A percentile compares a stretch with the other conserved stretches of the same genome.
These are phyloP conservation scores for Odontarrhena argentea DNA, from an alignment of 345 rosid species.

Conservation along the genomic window DNA sequence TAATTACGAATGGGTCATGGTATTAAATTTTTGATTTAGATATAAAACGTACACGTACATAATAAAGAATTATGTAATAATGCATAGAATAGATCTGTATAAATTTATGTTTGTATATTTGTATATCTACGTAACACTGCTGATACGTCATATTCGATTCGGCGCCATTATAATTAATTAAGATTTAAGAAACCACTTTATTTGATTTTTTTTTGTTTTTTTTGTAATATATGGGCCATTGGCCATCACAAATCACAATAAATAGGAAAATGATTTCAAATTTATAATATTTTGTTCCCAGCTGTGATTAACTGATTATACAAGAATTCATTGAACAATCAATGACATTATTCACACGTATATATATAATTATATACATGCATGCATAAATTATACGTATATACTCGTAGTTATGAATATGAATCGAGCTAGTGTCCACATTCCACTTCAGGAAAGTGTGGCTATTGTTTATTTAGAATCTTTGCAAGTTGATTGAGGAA, in stretches of 20 bases:
- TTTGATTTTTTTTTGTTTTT: slow-evolving; percentile 3
- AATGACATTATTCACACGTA: slow-evolving; percentile 29
- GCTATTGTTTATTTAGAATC: slow-evolving; percentile 34
- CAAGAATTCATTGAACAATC: slow-evolving; percentile 26
- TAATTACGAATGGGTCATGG: slow-evolving; percentile 16
- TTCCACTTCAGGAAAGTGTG: slow-evolving; percentile 40
- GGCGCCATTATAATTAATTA: slow-evolving; percentile 35
- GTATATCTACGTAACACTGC: slow-evolving; percentile 20
- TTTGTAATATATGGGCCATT: slow-evolving; percentile 8
- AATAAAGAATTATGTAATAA: slow-evolving; percentile 19
- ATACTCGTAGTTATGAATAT: not conserved
- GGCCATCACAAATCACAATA: slow-evolving; percentile 36
- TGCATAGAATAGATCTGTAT: not conserved
- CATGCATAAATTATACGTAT: not conserved
- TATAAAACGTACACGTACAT: slow-evolving; percentile 31
- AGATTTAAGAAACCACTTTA: slow-evolving; percentile 22
- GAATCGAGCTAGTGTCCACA: slow-evolving; percentile 34
- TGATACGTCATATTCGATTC: slow-evolving; percentile 41
- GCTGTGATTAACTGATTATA: slow-evolving; percentile 24
- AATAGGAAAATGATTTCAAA: slow-evolving; percentile 7
- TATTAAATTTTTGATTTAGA: slow-evolving; percentile 25
- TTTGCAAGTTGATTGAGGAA: slow-evolving; percentile 38
- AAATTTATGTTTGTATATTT: not conserved
- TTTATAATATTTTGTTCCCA: not conserved
- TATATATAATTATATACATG: slow-evolving; percentile 5